Base-by-base conservation (phyloP, 2,329 filamentous ascomycete species). In the Tolypocladium tundrense region DNA sequence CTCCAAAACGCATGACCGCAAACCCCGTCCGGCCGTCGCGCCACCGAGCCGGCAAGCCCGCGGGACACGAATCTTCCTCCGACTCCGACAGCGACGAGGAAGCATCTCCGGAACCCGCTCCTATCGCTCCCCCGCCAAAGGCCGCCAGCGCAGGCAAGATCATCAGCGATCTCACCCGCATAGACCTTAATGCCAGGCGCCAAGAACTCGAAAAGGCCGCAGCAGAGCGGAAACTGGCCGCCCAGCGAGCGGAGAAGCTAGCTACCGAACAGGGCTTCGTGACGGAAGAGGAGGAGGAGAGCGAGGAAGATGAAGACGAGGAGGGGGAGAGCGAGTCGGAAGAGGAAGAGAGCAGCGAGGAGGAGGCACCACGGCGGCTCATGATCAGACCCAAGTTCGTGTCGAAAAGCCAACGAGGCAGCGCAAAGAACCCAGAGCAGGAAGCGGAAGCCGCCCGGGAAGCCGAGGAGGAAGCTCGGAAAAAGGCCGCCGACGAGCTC, bases 1-100 rank as follows among this genome's bases (percentile, higher is more conserved):
- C 88, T 61, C 84, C 87, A 14, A 91, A 90, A 71, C 88, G 90
- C 68, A 96, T 97, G 90, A 97, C 93, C 62, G 91, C 92, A 61
- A 96, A 97, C 69, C 91, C 90, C 4, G 75, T 87, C 59, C 86
- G 86, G 70, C 89, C 91, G 31, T 84, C 86, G 64, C 88, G 94
- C 58, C 88, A 97, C 67, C 86, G 91, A 59, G 88, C 93, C 19
- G 93, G 94, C 63, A 97, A 97, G 72, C 78, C 87, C 19, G 76
- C 79, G 2, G 81, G 77, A 9, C 80, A 77, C 60, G 78, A 77
- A 14, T 80, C 79, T 7, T 81, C 79, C 48, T 83, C 81, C 43
- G 78, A 81, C 60, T 79, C 76, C 7, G 79, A 81, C 53, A 74
- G 73, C 63, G 76, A 73, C 68, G 79, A 79, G 58, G 63, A 68